Conservation (phyloP, 2,329 filamentous ascomycete species). For the Fusarium pseudonygamai region DNA sequence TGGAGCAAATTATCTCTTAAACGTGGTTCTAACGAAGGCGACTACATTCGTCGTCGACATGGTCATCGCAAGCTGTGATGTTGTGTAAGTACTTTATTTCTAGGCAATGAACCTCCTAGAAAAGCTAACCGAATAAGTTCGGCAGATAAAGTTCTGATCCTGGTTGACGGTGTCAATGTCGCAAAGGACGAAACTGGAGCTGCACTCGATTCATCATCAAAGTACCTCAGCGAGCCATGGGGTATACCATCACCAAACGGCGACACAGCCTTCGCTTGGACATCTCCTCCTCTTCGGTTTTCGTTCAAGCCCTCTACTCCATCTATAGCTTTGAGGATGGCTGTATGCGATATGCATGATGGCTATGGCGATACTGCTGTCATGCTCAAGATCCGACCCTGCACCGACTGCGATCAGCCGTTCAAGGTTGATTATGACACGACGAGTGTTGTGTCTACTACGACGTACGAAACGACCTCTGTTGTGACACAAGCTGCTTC, state of each 20-base stretch:
- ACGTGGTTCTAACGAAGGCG: neutral
- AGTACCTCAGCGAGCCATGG: neutral
- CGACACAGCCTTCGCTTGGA: neutral
- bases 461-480: neutral
- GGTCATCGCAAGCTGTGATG: neutral
- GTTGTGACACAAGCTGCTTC: neutral
- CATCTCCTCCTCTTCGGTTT: neutral
- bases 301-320: no score
- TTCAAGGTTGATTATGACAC: neutral
- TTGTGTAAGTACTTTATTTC: neutral
- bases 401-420: neutral
- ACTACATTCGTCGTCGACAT: neutral
- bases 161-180: neutral
- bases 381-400: neutral
- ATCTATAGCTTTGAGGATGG: neutral
- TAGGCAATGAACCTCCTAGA: no score
- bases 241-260: neutral
- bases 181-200: neutral
- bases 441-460: neutral
- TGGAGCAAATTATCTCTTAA: neutral
- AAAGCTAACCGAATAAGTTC: fast-evolving
- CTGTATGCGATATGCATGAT: neutral
- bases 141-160: neutral
- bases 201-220: neutral
- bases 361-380: neutral